phyloP scores from a whole-genome alignment of 1,284 basidiomycete species.

The Waitea zeae region DNA sequence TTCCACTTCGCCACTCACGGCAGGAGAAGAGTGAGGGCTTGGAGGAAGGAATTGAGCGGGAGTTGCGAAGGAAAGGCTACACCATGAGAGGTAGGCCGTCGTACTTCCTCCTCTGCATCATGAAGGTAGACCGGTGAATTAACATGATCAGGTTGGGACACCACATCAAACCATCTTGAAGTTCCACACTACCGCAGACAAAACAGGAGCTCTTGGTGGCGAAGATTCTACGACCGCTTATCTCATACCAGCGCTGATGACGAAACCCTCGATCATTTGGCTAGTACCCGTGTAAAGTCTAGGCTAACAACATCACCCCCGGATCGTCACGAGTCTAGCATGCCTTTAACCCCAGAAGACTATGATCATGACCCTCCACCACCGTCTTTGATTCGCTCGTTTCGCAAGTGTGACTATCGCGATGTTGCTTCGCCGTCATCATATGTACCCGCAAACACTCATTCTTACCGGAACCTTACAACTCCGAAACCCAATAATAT shows the following conservation, averaged over 20 bases:
- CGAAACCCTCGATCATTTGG: constrained; percentile 6
- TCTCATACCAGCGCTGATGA: constrained; percentile 24
- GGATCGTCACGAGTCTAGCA: constrained; percentile 8
- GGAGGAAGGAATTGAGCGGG: constrained; percentile 31
- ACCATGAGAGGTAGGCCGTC: neutral
- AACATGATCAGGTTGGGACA: neutral
- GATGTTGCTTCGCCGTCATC: no score
- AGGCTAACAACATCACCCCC: constrained; percentile 5
- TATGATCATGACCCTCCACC: neutral
- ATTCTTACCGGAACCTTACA: no score
- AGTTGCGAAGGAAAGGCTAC: constrained; percentile 29
- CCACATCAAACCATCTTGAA: neutral
- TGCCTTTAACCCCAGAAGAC: constrained; percentile 4
- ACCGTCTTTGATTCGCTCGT: neutral
- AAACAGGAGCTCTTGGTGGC: constrained; percentile 35
- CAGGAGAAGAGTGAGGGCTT: constrained; percentile 35
- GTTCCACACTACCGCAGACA: constrained; percentile 10
- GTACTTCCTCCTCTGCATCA: neutral
- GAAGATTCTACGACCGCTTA: constrained; percentile 29
- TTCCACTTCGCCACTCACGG: constrained; percentile 13
- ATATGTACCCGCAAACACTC: no score
- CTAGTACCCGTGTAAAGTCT: constrained; percentile 9
- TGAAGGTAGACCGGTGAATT: neutral
- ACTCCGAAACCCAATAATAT: no score
- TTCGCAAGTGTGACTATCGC: no score